Conservation (phyloP, 352 stramenopile genomes). For the Phytophthora palmivora region DNA sequence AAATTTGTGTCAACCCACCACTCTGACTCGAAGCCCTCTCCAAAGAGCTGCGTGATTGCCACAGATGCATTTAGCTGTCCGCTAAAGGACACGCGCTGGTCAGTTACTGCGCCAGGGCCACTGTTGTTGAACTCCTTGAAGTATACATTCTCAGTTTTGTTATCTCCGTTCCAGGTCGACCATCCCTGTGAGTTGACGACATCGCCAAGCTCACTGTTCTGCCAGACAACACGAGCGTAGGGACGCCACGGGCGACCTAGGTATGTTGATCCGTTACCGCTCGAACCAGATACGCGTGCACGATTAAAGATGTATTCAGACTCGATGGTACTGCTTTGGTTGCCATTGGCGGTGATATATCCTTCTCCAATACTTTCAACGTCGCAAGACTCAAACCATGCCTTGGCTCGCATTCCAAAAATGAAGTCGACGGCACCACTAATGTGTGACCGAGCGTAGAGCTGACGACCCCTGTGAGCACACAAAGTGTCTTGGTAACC, state of each 20-base stretch:
- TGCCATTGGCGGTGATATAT: slow-evolving; percentile 19
- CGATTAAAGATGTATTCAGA: slow-evolving; percentile 21
- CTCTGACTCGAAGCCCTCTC: slow-evolving; percentile 7
- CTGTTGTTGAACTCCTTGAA: slow-evolving; percentile 17
- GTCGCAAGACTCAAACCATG: too few species aligned
- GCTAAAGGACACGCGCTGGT: slow-evolving; percentile 11
- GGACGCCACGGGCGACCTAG: slow-evolving; percentile 20
- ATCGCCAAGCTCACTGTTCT: too few species aligned
- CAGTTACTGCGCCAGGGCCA: slow-evolving; percentile 1
- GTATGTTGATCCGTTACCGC: slow-evolving; percentile 7
- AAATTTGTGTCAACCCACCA: slow-evolving; percentile 17
- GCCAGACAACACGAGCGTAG: slow-evolving; percentile 12
- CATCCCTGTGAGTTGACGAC: slow-evolving; percentile 12
- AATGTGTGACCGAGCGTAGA: too few species aligned
- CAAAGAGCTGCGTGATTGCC: slow-evolving; percentile 10
- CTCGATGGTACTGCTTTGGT: background rate
- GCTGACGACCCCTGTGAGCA: too few species aligned
- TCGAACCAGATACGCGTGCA: slow-evolving; percentile 3
- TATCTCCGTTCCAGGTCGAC: slow-evolving; percentile 8
- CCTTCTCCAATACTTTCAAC: slow-evolving; percentile 15
- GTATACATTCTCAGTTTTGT: slow-evolving; percentile 10
- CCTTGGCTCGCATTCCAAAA: too few species aligned
- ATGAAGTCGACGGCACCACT: too few species aligned
- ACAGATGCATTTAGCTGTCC: slow-evolving; percentile 11
- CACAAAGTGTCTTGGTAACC: too few species aligned